Percentiles rank a stretch among this genome's conserved stretches.
Conservation (phyloP, 495 filamentous ascomycete genomes). For the Hypoxylon subgilvum region DNA sequence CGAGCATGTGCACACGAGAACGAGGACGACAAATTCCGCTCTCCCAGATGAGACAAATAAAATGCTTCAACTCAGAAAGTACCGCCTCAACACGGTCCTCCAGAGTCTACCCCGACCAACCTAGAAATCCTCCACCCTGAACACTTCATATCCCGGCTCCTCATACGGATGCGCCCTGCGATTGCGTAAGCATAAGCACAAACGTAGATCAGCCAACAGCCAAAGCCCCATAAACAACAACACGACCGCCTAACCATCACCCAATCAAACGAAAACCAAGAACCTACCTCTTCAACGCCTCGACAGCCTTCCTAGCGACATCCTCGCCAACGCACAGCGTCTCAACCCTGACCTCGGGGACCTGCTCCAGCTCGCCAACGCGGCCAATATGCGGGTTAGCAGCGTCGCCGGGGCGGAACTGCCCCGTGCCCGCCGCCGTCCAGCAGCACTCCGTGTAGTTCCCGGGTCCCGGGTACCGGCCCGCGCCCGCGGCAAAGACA, state of each 20-base stretch:
- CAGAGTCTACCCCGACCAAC: background rate
- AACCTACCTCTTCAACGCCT: slow-evolving; percentile 62
- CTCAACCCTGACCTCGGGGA: slow-evolving; percentile 57
- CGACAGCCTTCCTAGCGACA: slow-evolving; percentile 52
- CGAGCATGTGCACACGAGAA: background rate
- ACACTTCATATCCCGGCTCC: slow-evolving; percentile 75
- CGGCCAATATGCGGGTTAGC: slow-evolving; percentile 65
- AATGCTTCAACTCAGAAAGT: background rate
- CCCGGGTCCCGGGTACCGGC: slow-evolving; percentile 59
- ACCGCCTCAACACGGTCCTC: too few species aligned
- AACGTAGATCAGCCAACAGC: background rate
- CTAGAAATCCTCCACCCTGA: slow-evolving; percentile 73
- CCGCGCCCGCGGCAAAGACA: slow-evolving; percentile 65
- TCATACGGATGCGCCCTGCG: slow-evolving; percentile 82
- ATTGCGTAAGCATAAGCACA: slow-evolving; percentile 12
- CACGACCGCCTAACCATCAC: too few species aligned
- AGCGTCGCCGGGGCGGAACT: slow-evolving; percentile 61
- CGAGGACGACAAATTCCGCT: background rate
- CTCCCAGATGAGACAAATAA: too few species aligned
- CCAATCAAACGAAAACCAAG: background rate
- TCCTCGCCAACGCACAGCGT: slow-evolving; percentile 53
- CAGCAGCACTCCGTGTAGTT: slow-evolving; percentile 66
- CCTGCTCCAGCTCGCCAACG: slow-evolving; percentile 55
- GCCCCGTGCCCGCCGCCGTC: slow-evolving; percentile 60
- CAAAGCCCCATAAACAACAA: too few species aligned